Evolutionary conservation across 306 rosid species (phyloP).

Genomic region (Gynostemma pentaphyllum): DNA sequence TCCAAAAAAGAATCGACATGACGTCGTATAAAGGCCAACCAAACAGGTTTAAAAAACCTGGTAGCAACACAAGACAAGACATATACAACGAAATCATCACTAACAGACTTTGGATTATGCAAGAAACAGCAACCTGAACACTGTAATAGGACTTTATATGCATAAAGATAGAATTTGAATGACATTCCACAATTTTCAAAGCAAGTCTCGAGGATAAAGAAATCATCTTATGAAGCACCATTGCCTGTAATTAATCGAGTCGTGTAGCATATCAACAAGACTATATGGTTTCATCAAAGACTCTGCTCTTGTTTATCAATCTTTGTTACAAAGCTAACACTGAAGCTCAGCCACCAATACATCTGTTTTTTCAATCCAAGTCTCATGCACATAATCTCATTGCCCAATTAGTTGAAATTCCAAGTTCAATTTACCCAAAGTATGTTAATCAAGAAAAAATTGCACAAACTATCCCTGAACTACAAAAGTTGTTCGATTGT

Average conservation of each 20-base stretch:
- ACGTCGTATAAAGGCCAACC: background rate
- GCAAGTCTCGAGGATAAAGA: background rate
- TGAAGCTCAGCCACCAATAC: background rate
- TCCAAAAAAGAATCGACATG: background rate
- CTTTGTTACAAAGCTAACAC: background rate
- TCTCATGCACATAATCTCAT: background rate
- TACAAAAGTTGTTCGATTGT: too few species aligned
- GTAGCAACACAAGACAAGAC: background rate
- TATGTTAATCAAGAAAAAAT: too few species aligned
- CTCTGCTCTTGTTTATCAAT: background rate
- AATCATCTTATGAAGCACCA: background rate
- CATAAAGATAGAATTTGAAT: background rate
- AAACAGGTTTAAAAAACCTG: background rate
- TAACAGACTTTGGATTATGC: background rate
- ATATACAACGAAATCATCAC: background rate
- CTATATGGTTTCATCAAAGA: background rate
- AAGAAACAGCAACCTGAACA: background rate
- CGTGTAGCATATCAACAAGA: background rate
- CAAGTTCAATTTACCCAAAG: background rate
- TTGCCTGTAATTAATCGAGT: background rate
- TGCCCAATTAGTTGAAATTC: background rate
- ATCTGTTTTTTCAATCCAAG: background rate
- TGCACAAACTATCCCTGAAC: too few species aligned
- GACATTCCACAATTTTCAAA: background rate
- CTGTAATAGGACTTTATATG: background rate